Evolutionary conservation across 768 basidiomycete genomes (phyloP).

Genomic region (Gymnopilus dilepis): DNA sequence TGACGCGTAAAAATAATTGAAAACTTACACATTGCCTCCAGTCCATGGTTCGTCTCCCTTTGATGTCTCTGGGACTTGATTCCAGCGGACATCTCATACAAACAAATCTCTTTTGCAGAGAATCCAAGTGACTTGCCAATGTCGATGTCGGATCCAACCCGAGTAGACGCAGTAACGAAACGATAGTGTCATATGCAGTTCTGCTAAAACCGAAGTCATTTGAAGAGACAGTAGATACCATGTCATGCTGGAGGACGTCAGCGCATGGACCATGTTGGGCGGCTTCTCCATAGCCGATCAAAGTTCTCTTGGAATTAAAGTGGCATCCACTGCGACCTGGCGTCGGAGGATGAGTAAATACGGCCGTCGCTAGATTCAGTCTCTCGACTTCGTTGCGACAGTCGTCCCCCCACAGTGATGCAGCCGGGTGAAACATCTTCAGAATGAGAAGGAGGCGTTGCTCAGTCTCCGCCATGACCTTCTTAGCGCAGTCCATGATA

Average conservation of each 20-base stretch:
- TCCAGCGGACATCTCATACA: neutral
- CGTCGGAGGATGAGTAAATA: no score
- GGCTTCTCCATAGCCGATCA: no score
- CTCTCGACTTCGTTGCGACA: no score
- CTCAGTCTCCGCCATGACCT: neutral
- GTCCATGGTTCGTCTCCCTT: neutral
- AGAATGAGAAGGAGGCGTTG: neutral
- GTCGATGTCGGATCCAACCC: neutral
- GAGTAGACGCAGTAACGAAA: conserved; percentile 1
- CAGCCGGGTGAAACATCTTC: no score
- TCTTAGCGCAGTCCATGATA: neutral
- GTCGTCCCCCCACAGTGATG: no score
- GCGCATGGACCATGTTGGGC: no score
- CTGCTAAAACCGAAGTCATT: neutral
- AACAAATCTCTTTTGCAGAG: neutral
- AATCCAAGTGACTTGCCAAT: neutral
- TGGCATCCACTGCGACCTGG: no score
- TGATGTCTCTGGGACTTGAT: no score
- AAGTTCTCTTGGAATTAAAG: no score
- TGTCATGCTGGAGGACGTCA: no score
- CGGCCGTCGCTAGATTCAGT: no score
- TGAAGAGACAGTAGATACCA: no score
- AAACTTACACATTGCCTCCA: conserved; percentile 4
- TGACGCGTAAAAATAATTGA: neutral
- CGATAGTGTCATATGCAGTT: neutral